Percentiles rank a stretch among this genome's conserved stretches.
Conservation (phyloP, 73 alveolate genomes). For the Stentor coeruleus region DNA sequence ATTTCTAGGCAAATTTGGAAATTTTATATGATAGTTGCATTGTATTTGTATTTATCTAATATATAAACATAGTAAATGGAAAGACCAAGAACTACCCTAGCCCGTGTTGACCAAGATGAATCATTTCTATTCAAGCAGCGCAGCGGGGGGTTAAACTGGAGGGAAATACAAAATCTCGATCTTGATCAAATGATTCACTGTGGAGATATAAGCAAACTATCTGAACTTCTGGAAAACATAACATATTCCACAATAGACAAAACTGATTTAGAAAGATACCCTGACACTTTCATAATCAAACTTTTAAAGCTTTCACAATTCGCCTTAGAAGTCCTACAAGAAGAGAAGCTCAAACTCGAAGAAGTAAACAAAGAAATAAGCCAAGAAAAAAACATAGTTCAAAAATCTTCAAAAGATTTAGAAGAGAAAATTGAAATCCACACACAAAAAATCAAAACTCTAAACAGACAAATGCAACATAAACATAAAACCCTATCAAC, state of each 20-base stretch:
- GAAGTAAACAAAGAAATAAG: not conserved
- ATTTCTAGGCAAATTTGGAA: not conserved
- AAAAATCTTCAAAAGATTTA: not conserved
- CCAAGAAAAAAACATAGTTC: not conserved
- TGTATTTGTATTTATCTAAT: too few relatives aligned
- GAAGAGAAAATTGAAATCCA: not conserved
- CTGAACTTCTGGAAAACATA: not conserved
- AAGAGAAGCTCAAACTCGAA: not conserved
- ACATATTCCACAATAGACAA: not conserved
- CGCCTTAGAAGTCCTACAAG: slow-evolving; percentile 1
- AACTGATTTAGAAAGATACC: not conserved
- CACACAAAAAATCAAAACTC: not conserved
- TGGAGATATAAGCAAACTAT: not conserved
- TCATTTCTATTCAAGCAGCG: not conserved
- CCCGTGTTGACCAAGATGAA: not conserved
- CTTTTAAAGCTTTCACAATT: slow-evolving; percentile 3
- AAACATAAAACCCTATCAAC: not conserved
- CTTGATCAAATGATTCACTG: not conserved
- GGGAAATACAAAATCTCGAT: slow-evolving; percentile 6
- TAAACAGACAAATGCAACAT: not conserved
- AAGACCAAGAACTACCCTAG: not conserved
- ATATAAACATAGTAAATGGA: not conserved
- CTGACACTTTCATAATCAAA: not conserved
- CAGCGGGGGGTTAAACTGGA: not conserved
- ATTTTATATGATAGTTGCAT: too few relatives aligned